phyloP scores from a whole-genome alignment of 176 grass and related monocot species.

The Juncus effusus region DNA sequence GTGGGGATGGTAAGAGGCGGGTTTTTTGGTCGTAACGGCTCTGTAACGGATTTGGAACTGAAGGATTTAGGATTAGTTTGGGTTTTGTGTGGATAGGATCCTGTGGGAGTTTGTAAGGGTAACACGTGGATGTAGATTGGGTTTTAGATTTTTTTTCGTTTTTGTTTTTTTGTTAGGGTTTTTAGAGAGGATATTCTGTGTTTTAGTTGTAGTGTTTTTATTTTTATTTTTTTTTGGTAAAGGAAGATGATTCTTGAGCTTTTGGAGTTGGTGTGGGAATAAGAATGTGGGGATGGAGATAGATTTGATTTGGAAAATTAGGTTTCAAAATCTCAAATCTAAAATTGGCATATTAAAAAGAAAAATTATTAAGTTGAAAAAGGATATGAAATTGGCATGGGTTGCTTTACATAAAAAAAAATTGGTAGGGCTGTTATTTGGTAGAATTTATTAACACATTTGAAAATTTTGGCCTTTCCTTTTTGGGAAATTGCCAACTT shows the following conservation, averaged over 20 bases:
- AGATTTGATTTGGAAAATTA: conserved; percentile 11
- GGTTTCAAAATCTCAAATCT: conserved; percentile 25
- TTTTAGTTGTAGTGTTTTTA: conserved; percentile 9
- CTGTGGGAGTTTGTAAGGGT: conserved; percentile 5
- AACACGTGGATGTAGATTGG: conserved; percentile 10
- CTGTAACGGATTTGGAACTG: conserved; percentile 19
- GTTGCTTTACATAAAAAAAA: not conserved
- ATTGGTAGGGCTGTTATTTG: not conserved
- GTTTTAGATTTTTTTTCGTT: not conserved
- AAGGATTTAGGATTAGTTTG: conserved; percentile 21
- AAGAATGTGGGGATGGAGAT: conserved; percentile 3
- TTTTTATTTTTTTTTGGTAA: conserved; percentile 19
- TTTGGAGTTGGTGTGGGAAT: conserved; percentile 23
- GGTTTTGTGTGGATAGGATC: not conserved
- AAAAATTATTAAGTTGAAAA: too few relatives aligned
- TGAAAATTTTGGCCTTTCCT: conserved; percentile 2
- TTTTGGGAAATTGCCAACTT: conserved; percentile 14
- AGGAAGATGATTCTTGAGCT: conserved; percentile 21
- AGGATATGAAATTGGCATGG: not conserved
- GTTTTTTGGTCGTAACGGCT: conserved; percentile 18
- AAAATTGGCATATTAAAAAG: not conserved
- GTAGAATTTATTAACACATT: too few relatives aligned
- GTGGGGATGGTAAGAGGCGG: conserved; percentile 4
- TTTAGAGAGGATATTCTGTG: conserved; percentile 24
- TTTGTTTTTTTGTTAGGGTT: conserved; percentile 4